Percentiles rank a stretch among this genome's conserved stretches.
phyloP scores from a whole-genome alignment of 768 basidiomycete species.

The Agaricus subrufescens region DNA sequence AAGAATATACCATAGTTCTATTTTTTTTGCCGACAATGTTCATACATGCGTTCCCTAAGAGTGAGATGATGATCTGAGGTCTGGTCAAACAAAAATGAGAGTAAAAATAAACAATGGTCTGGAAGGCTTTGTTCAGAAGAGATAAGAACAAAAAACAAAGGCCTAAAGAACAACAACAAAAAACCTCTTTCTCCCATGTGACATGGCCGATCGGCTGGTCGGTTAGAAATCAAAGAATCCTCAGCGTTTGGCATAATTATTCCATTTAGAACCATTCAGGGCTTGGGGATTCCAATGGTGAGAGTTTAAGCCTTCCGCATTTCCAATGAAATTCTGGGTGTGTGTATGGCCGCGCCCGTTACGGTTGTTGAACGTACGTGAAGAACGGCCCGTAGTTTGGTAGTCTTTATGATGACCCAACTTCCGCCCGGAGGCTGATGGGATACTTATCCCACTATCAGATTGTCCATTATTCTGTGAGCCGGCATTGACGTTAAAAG shows the following conservation, averaged over 20 bases:
- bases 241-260: slow-evolving; percentile 35
- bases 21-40: neutral
- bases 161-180: neutral
- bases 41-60: neutral
- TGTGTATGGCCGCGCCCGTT: slow-evolving; percentile 6
- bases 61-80: neutral
- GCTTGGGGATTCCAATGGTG: slow-evolving; percentile 14
- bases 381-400: neutral
- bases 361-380: neutral
- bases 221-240: slow-evolving; percentile 4
- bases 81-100: neutral
- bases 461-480: neutral
- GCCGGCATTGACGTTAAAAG: neutral
- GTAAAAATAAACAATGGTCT: neutral
- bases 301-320: slow-evolving; percentile 16
- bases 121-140: neutral
- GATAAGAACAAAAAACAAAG: neutral
- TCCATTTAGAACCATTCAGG: slow-evolving; percentile 24
- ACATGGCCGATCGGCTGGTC: too few relatives aligned
- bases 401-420: neutral
- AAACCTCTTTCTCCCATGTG: neutral
- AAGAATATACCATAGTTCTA: neutral
- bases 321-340: slow-evolving; percentile 8
- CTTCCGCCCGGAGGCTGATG: neutral
- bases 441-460: neutral